Base-by-base conservation (phyloP, 2,329 filamentous ascomycete genomes). In the Sarocladium brachiariae region DNA sequence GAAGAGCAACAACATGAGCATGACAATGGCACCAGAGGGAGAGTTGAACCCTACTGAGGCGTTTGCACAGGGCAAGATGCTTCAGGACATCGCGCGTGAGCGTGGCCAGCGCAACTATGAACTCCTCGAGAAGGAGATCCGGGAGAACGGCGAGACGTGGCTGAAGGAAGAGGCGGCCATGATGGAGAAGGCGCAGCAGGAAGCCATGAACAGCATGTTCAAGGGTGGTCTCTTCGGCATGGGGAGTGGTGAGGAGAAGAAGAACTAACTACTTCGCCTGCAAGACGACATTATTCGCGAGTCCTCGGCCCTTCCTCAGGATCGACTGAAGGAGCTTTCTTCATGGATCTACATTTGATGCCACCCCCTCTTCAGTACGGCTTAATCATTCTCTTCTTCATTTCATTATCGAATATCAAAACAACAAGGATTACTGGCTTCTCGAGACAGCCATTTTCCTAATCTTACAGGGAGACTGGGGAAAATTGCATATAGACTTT, bases 61-160 rank as follows among this genome's bases (percentile, higher is more conserved):
- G 11, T 81, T 93, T 54, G 84, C 87, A 2, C 84, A 96, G 68
- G 93, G 92, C 60, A 99, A 97, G 80, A 96, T 97, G 89, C 75
- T 96, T 57, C 90, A 91, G 70, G 93, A 99, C 64, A 84, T 95
- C 67, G 90, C 93, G 48, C 84, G 93, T 47, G 93, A 99, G 71
- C 81, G 90, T 47, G 93, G 93, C 30, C 87, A 91, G 71, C 85
- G 86, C 66, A 87, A 91, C 69, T 99, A 97, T 70, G 82, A 95
- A 73, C 71, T 84, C 58, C 78, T 97, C 55, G 92, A 97, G 69
- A 85, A 84, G 70, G 87, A 96, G 72, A 95, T 99, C 60, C 80
- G 86, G 43, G 87, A 95, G 68, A 93, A 97, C 64, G 93, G 91
- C 49, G 89, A 92, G 67, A 89, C 92, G 72, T 96, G 91, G 89